phyloP scores from a whole-genome alignment of 768 basidiomycete genomes.

The Clitopilus passeckerianus region DNA sequence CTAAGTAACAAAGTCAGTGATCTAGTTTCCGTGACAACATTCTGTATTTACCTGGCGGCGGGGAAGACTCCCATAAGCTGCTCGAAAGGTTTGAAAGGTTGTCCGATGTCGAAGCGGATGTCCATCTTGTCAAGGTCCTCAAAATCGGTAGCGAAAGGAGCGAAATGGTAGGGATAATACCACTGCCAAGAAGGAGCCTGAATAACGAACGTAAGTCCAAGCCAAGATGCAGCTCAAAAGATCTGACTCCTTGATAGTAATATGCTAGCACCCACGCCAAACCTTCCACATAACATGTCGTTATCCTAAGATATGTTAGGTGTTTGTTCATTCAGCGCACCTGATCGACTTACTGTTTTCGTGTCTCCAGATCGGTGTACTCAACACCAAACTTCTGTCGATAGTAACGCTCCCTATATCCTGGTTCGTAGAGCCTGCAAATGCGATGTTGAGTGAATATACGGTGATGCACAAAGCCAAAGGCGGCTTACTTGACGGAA shows the following conservation, averaged over 20 bases:
- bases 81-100: slow-evolving; percentile 95
- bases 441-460: background rate
- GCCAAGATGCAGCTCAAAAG: background rate
- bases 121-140: slow-evolving; percentile 72
- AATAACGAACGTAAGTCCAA: background rate
- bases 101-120: slow-evolving; percentile 72
- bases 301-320: slow-evolving; percentile 47
- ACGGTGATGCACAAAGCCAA: background rate
- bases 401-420: slow-evolving; percentile 95
- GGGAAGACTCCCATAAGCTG: slow-evolving; percentile 99
- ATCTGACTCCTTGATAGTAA: slow-evolving; percentile 93
- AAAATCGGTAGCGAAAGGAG: slow-evolving; percentile 96
- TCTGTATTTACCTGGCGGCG: slow-evolving; percentile 64
- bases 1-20: slow-evolving; percentile 30
- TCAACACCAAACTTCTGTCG: slow-evolving; percentile 85
- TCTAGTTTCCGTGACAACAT: background rate
- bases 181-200: slow-evolving; percentile 96
- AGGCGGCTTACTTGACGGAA: slow-evolving; percentile 70
- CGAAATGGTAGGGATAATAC: slow-evolving; percentile 99
- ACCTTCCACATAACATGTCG: slow-evolving; percentile 87
- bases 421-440: slow-evolving; percentile 87
- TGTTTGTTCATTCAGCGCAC: background rate
- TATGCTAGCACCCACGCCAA: slow-evolving; percentile 95
- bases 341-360: slow-evolving; percentile 46
- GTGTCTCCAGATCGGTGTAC: slow-evolving; percentile 64